Percentiles rank a stretch among this genome's conserved stretches.
These are phyloP conservation scores for Rhexocercosporidium sp. DNA, from an alignment of 2,329 filamentous ascomycete species.

Conservation along the genomic window DNA sequence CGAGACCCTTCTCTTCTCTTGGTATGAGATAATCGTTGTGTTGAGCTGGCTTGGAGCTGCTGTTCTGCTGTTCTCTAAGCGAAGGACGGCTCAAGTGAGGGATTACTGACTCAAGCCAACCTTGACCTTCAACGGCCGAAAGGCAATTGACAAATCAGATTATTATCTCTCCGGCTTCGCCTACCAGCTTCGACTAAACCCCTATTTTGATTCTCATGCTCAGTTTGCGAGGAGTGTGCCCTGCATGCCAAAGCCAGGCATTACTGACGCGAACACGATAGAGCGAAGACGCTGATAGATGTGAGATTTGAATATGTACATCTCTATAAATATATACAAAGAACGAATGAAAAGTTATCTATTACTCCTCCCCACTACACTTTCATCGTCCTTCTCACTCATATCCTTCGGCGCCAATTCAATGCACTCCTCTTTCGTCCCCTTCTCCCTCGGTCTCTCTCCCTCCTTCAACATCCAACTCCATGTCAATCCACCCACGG, in stretches of 20 bases:
- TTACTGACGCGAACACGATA: neutral
- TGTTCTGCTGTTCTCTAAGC: no score
- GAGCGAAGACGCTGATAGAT: no score
- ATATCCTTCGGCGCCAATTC: constrained; percentile 4
- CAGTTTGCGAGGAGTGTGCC: neutral
- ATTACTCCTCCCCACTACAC: neutral
- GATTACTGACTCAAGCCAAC: neutral
- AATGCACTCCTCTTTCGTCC: constrained; percentile 11
- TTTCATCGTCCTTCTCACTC: constrained; percentile 11
- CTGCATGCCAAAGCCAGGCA: neutral
- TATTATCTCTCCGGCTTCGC: no score
- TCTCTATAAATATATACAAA: neutral
- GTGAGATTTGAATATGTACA: constrained; percentile 1
- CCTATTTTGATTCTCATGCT: no score
- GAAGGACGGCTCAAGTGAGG: neutral
- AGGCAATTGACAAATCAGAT: neutral
- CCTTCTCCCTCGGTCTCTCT: constrained; percentile 19
- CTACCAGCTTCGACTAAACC: no score
- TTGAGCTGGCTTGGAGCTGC: no score
- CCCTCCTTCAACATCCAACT: constrained; percentile 31
- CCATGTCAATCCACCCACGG: constrained; percentile 47
- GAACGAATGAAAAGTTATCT: neutral
- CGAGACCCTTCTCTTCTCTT: no score
- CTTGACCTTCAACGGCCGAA: neutral
- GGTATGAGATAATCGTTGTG: no score